phyloP scores from a whole-genome alignment of 2,329 filamentous ascomycete genomes.

The Zasmidium citrigriseum region DNA sequence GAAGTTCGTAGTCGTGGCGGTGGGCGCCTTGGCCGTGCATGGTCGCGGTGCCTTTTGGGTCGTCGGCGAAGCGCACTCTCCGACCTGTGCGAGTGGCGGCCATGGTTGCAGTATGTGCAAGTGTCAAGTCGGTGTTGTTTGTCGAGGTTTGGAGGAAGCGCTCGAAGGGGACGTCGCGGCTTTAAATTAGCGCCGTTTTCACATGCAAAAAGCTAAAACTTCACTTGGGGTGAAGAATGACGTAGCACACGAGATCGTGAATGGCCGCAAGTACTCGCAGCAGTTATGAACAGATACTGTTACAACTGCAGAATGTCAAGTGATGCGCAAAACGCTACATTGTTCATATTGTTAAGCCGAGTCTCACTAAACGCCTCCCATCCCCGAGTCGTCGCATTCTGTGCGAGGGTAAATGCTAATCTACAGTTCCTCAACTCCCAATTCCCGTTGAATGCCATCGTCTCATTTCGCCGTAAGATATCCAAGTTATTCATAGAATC shows the following conservation, averaged over 20 bases:
- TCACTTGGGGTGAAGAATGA: not conserved
- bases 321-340: not conserved
- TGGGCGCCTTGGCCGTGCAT: too few relatives aligned
- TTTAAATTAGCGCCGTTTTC: not conserved
- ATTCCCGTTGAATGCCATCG: not conserved
- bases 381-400: not conserved
- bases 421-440: not conserved
- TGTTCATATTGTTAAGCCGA: not conserved
- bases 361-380: not conserved
- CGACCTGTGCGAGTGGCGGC: too few relatives aligned
- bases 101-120: too few relatives aligned
- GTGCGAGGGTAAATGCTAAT: not conserved
- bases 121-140: too few relatives aligned
- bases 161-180: too few relatives aligned
- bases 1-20: too few relatives aligned
- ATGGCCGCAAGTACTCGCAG: not conserved
- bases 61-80: too few relatives aligned
- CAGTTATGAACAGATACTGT: not conserved
- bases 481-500: not conserved
- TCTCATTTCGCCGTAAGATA: not conserved
- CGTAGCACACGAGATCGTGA: too few relatives aligned
- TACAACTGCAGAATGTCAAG: too few relatives aligned
- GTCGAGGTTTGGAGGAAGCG: too few relatives aligned
- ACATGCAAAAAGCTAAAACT: not conserved
- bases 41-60: too few relatives aligned